Evolutionary conservation across 1,284 basidiomycete species (phyloP).

Genomic region (Termitomyces sp.): DNA sequence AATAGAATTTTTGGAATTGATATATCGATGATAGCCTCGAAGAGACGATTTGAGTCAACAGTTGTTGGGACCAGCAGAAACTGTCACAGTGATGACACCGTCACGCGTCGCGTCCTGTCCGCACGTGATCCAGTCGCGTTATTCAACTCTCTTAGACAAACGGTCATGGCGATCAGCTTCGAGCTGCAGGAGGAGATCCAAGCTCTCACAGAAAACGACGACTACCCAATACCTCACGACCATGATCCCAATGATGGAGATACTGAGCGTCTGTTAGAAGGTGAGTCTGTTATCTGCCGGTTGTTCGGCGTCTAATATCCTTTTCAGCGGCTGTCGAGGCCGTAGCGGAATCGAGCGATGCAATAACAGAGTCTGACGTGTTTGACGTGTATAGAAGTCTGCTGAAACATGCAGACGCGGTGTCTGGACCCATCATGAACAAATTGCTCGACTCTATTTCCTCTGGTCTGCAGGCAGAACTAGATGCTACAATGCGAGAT

Average conservation of each 20-base stretch:
- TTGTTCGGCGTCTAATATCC: slow-evolving; percentile 3
- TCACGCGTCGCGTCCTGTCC: slow-evolving; percentile 1
- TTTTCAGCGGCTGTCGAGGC: slow-evolving; percentile 66
- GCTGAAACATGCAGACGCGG: slow-evolving; percentile 60
- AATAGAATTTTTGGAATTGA: no score
- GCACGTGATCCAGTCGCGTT: slow-evolving; percentile 4
- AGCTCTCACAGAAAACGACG: slow-evolving; percentile 51
- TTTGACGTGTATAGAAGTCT: slow-evolving; percentile 80
- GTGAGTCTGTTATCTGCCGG: slow-evolving; percentile 25
- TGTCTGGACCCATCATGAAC: slow-evolving; percentile 60
- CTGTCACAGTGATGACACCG: neutral
- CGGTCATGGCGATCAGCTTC: slow-evolving; percentile 34
- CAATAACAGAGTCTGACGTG: slow-evolving; percentile 58
- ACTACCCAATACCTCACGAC: slow-evolving; percentile 61
- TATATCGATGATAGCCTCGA: neutral
- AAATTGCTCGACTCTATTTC: slow-evolving; percentile 76
- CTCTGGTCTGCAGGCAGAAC: slow-evolving; percentile 65
- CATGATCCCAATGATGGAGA: slow-evolving; percentile 47
- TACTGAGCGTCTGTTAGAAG: slow-evolving; percentile 43
- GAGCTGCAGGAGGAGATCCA: slow-evolving; percentile 76
- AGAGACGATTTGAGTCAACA: no score
- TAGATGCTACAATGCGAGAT: slow-evolving; percentile 63
- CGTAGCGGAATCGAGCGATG: slow-evolving; percentile 67
- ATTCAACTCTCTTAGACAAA: slow-evolving; percentile 2
- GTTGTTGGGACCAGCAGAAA: no score